phyloP scores from a whole-genome alignment of 306 rosid species.

The Medicago ruthenica region DNA sequence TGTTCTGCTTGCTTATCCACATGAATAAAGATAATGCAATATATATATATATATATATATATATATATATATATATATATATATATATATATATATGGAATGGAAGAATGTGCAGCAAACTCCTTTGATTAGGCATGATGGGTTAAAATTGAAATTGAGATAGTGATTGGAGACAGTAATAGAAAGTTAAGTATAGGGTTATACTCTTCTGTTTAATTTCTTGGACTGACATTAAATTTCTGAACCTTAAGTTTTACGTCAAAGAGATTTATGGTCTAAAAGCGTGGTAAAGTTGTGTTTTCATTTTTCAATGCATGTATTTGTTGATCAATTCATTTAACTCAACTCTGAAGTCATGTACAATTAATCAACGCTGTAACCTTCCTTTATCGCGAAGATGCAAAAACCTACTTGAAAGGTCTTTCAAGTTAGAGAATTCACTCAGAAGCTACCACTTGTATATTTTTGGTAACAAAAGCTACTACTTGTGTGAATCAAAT shows the following conservation, averaged over 20 bases:
- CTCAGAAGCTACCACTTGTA: slow-evolving; percentile 26
- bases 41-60: slow-evolving; percentile 29
- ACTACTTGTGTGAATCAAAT: background rate
- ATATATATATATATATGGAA: slow-evolving; percentile 22
- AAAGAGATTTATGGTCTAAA: slow-evolving; percentile 24
- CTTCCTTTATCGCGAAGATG: slow-evolving; percentile 3
- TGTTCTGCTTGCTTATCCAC: slow-evolving; percentile 30
- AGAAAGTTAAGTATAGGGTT: slow-evolving; percentile 6
- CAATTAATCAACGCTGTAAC: background rate
- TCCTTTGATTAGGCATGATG: slow-evolving; percentile 24
- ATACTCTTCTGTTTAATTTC: slow-evolving; percentile 14
- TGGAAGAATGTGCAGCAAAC: slow-evolving; percentile 4
- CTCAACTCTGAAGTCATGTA: slow-evolving; percentile 15
- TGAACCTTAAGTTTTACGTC: slow-evolving; percentile 9
- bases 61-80: slow-evolving; percentile 29
- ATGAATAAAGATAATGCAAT: slow-evolving; percentile 14
- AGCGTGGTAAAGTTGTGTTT: background rate
- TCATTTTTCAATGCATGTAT: background rate
- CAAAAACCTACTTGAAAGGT: slow-evolving; percentile 14
- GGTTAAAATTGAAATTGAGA: background rate
- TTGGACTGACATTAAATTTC: slow-evolving; percentile 6
- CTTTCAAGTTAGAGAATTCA: slow-evolving; percentile 26
- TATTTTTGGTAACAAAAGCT: too few species aligned
- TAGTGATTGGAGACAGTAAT: slow-evolving; percentile 4
- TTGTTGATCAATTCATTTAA: background rate